Conservation (phyloP, 192 early-diverging fungal species). For the Chytriomyces hyalinus region DNA sequence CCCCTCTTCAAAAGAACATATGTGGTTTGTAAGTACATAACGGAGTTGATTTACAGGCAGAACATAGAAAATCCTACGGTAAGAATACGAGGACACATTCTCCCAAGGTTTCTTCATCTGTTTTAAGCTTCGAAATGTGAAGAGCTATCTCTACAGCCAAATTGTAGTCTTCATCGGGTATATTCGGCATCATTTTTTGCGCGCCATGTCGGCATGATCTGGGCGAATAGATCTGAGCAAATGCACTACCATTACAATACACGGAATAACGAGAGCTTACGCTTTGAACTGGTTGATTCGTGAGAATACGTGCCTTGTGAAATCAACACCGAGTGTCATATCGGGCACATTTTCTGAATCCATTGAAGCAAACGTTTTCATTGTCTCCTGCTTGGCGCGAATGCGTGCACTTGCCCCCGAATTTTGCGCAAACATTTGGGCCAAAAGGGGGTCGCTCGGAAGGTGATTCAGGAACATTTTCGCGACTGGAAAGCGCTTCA, state of each 20-base stretch:
- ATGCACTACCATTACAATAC: too few relatives aligned
- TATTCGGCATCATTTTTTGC: constrained; percentile 5
- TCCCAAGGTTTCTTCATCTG: neutral
- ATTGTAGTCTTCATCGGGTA: constrained; percentile 5
- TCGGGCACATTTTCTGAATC: too few relatives aligned
- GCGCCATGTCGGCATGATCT: neutral
- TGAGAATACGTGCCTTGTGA: neutral
- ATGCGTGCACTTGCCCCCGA: too few relatives aligned
- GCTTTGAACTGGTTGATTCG: neutral
- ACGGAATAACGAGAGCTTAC: neutral
- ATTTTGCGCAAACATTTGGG: neutral
- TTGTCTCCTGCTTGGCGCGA: too few relatives aligned
- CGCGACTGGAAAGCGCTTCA: constrained; percentile 13
- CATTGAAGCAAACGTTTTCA: too few relatives aligned
- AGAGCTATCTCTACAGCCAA: constrained; percentile 2
- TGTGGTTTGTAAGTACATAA: too few relatives aligned
- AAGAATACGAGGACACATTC: neutral
- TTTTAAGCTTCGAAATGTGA: neutral
- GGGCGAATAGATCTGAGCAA: too few relatives aligned
- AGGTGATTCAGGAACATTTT: neutral
- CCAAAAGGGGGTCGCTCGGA: neutral
- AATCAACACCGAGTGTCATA: neutral
- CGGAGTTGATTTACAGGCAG: neutral
- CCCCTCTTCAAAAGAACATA: neutral
- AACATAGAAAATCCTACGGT: neutral